Conservation (phyloP, 2,329 filamentous ascomycete genomes). For the Pseudogymnoascus sp. region DNA sequence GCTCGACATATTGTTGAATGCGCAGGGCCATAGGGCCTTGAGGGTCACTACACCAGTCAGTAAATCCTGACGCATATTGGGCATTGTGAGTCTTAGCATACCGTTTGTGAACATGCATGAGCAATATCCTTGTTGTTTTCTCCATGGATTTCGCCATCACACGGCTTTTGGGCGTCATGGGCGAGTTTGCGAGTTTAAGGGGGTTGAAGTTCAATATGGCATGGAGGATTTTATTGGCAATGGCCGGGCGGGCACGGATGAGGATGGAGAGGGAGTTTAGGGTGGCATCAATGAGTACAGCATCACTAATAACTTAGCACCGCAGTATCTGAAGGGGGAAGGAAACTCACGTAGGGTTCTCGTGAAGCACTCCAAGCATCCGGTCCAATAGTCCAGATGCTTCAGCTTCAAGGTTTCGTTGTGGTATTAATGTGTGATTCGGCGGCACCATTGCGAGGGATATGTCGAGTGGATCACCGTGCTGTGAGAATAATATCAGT, state of each 20-base stretch:
- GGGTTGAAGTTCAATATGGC: conserved; percentile 88
- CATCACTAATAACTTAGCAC: conserved; percentile 53
- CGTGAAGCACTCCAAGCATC: conserved; percentile 76
- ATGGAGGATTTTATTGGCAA: conserved; percentile 77
- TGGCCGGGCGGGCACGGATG: conserved; percentile 70
- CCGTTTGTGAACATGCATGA: conserved; percentile 77
- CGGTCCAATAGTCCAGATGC: conserved; percentile 84
- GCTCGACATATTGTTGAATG: conserved; percentile 82
- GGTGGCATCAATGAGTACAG: conserved; percentile 80
- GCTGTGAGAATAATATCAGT: conserved; percentile 34
- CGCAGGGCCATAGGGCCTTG: conserved; percentile 65
- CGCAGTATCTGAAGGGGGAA: conserved; percentile 30
- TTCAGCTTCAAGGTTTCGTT: conserved; percentile 81
- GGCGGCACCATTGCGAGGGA: conserved; percentile 78
- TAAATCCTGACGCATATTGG: conserved; percentile 6
- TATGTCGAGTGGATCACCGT: conserved; percentile 69
- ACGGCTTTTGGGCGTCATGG: conserved; percentile 69
- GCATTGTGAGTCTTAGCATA: conserved; percentile 32
- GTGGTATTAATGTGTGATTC: conserved; percentile 72
- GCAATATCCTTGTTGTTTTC: conserved; percentile 75
- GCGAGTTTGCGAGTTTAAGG: conserved; percentile 66
- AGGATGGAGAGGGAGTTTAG: conserved; percentile 80
- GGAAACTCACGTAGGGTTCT: conserved; percentile 64
- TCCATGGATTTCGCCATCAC: conserved; percentile 91
- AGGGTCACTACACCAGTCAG: conserved; percentile 54